phyloP scores from a whole-genome alignment of 2,329 filamentous ascomycete species.

The Xylariaceae sp. region DNA sequence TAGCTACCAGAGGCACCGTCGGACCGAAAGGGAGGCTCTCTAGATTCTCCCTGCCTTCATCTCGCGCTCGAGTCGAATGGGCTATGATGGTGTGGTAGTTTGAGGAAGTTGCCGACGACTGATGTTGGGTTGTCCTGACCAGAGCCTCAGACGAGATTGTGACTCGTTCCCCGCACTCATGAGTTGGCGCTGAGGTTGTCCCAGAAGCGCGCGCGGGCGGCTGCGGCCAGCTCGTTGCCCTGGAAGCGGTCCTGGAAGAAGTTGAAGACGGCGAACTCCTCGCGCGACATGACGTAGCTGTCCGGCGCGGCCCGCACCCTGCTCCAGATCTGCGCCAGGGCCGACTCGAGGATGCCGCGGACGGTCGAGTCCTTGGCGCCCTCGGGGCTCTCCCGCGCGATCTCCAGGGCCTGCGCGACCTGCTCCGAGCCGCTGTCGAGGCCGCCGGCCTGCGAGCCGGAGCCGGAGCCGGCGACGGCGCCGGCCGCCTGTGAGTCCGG shows the following conservation, averaged over 20 bases:
- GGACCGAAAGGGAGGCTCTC: too few species aligned
- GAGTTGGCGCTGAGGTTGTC: constrained; percentile 26
- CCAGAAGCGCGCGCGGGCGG: constrained; percentile 47
- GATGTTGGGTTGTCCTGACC: too few species aligned
- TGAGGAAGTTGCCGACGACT: too few species aligned
- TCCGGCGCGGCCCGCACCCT: constrained; percentile 57
- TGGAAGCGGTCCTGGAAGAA: constrained; percentile 65
- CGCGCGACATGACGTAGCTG: constrained; percentile 64
- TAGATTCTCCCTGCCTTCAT: too few species aligned
- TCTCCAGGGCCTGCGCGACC: constrained; percentile 63
- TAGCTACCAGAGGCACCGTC: too few species aligned
- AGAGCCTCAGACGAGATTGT: too few species aligned
- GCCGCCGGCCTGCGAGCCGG: not conserved
- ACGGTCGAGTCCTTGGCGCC: constrained; percentile 56
- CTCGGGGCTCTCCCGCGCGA: constrained; percentile 66
- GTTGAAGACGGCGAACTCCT: constrained; percentile 84
- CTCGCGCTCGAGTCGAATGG: too few species aligned
- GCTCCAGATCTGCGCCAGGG: constrained; percentile 57
- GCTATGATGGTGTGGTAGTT: too few species aligned
- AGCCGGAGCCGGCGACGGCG: not conserved
- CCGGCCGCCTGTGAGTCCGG: not conserved
- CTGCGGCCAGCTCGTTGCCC: constrained; percentile 40
- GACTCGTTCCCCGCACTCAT: constrained; percentile 53
- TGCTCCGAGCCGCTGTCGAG: constrained; percentile 25
- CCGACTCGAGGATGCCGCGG: constrained; percentile 56